Evolutionary conservation across 83 land plant species (phyloP).

Genomic region (Thuja plicata): DNA sequence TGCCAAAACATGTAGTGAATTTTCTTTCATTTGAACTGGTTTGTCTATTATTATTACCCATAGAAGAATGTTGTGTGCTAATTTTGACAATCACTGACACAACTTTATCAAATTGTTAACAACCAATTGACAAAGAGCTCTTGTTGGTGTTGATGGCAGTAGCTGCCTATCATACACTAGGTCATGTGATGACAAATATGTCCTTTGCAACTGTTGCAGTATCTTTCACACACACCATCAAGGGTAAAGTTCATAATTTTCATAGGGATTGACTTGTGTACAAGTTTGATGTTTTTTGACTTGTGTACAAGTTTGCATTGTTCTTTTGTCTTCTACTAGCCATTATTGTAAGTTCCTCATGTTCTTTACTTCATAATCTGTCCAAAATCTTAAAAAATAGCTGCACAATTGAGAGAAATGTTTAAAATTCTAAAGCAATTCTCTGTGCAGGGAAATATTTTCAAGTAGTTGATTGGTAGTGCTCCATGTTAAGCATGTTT

Average conservation of each 20-base stretch:
- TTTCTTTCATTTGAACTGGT: not conserved
- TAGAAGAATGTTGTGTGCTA: not conserved
- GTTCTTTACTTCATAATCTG: not conserved
- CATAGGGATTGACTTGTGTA: not conserved
- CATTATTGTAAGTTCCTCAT: conserved; percentile 58
- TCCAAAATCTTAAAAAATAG: not conserved
- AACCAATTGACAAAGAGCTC: conserved; percentile 82
- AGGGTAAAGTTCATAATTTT: conserved; percentile 45
- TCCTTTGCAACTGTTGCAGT: conserved; percentile 99
- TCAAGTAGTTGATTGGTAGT: not conserved
- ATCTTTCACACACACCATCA: conserved; percentile 96
- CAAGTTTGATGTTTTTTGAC: not conserved
- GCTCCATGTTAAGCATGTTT: not conserved
- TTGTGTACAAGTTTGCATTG: conserved; percentile 46
- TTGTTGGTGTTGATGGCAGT: conserved; percentile 83
- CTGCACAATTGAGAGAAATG: not conserved
- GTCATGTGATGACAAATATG: conserved; percentile 95
- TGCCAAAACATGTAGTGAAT: conserved; percentile 96
- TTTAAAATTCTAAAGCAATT: conserved; percentile 5
- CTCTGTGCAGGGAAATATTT: not conserved
- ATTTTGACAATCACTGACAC: not conserved
- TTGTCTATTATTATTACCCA: not conserved
- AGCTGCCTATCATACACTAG: conserved; percentile 92
- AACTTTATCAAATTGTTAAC: conserved; percentile 12
- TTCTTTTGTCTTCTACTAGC: conserved; percentile 95